These are phyloP conservation scores for Botrytis medusae DNA, from an alignment of 2,329 filamentous ascomycete genomes.

Conservation along the genomic window DNA sequence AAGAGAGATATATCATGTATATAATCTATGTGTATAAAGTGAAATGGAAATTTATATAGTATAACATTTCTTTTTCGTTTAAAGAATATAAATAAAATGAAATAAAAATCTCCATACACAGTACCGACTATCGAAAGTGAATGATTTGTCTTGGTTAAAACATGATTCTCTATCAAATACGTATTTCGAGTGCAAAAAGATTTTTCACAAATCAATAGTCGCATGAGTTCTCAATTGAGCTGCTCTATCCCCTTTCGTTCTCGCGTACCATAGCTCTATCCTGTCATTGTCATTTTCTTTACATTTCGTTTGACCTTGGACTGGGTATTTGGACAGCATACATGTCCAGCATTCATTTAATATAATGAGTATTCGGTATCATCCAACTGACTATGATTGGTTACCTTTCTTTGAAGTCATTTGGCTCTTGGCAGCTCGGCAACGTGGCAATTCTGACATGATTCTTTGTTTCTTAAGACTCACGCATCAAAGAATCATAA, in stretches of 20 bases:
- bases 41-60: no score
- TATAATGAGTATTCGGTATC: background rate
- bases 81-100: no score
- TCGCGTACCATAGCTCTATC: background rate
- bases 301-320: background rate
- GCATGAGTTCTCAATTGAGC: background rate
- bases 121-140: no score
- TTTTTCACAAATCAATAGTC: no score
- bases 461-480: conserved; percentile 4
- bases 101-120: no score
- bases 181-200: no score
- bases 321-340: background rate
- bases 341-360: background rate
- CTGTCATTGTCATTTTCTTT: background rate
- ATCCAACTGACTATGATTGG: background rate
- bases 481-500: background rate
- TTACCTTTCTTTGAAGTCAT: background rate
- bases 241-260: background rate
- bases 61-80: no score
- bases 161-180: no score
- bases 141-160: no score
- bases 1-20: no score
- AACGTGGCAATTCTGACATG: background rate
- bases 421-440: background rate
- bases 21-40: no score